Percentiles rank a stretch among this genome's conserved stretches.
Evolutionary conservation across 441 rosid genomes (phyloP).

Genomic region (Adansonia gregorii): DNA sequence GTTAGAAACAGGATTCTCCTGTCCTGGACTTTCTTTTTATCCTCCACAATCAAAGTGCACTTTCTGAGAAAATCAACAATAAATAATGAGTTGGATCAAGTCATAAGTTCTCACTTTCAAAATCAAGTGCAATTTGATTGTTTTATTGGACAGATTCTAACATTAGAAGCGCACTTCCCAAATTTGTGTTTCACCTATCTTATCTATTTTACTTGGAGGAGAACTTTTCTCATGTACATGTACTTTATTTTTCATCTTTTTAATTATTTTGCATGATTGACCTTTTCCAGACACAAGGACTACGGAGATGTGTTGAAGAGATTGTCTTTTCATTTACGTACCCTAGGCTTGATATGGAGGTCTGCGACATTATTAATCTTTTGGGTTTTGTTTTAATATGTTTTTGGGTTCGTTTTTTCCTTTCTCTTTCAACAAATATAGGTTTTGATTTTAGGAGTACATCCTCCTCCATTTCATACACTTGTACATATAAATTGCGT

Average conservation of each 20-base stretch:
- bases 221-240: neutral
- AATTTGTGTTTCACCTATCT: neutral
- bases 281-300: conserved; percentile 57
- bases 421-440: neutral
- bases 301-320: conserved; percentile 83
- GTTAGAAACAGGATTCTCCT: neutral
- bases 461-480: neutral
- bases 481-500: conserved; percentile 7
- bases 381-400: neutral
- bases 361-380: neutral
- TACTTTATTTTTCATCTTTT: neutral
- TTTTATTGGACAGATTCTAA: neutral
- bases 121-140: neutral
- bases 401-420: conserved; percentile 2
- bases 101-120: neutral
- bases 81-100: conserved; percentile 2
- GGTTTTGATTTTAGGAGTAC: neutral
- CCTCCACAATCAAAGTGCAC: neutral
- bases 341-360: conserved; percentile 84
- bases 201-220: neutral
- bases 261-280: conserved; percentile 14
- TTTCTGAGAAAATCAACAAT: conserved; percentile 13
- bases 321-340: conserved; percentile 81
- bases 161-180: neutral
- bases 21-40: neutral